These are phyloP conservation scores for Achaetomiella virescens DNA, from an alignment of 495 filamentous ascomycete species.

Conservation along the genomic window DNA sequence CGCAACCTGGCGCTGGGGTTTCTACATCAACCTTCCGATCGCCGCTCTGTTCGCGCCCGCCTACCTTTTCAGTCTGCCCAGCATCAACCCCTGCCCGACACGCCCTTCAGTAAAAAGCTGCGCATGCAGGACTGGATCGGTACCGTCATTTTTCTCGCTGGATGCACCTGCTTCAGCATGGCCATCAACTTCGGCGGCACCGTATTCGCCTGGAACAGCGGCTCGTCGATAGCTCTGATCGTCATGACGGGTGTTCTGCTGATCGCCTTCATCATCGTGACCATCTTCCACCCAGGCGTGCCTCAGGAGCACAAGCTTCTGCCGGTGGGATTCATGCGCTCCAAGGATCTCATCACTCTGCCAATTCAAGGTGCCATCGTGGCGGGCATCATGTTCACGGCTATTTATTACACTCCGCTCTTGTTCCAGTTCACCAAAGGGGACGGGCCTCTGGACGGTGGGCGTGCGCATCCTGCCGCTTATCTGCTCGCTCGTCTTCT, in stretches of 20 bases:
- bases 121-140: conserved; percentile 39
- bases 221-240: conserved; percentile 47
- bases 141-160: conserved; percentile 33
- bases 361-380: conserved; percentile 28
- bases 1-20: conserved; percentile 46
- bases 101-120: conserved; percentile 16
- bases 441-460: conserved; percentile 42
- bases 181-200: conserved; percentile 51
- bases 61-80: conserved; percentile 52
- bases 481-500: conserved; percentile 42
- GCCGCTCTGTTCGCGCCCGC: conserved; percentile 45
- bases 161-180: conserved; percentile 37
- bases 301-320: conserved; percentile 37
- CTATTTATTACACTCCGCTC: conserved; percentile 46
- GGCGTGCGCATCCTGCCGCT: conserved; percentile 55
- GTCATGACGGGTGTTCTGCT: conserved; percentile 42
- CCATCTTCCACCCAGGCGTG: conserved; percentile 38
- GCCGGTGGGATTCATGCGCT: conserved; percentile 44
- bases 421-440: conserved; percentile 53
- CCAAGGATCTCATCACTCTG: conserved; percentile 37
- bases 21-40: conserved; percentile 47
- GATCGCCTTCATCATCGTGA: conserved; percentile 35
- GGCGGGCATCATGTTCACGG: not conserved
- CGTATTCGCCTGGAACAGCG: conserved; percentile 46
- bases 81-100: conserved; percentile 40